Evolutionary conservation across 441 rosid genomes (phyloP), one percentile per base, ranked within the genome.

Genomic region (Jatropha multifida): DNA sequence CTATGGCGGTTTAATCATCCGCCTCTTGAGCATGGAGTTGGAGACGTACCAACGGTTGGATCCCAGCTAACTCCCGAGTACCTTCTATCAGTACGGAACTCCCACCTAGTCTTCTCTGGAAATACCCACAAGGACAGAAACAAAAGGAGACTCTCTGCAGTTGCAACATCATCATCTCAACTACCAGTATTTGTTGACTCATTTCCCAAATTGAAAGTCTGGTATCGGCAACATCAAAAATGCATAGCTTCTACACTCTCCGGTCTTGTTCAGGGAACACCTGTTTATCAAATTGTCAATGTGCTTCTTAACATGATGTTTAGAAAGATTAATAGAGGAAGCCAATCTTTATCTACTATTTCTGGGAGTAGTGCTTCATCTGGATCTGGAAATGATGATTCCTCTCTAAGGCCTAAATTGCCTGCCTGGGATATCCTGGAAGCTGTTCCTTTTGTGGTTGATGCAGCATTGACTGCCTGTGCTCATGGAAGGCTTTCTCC

Each of bases 371-470:
- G 94, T 80, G 83, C 86, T 77, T 87, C 97, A 69, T 86, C 94
- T 49, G 92, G 89, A 74, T 85, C 98, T 51, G 93, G 81, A 77
- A 84, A 82, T 54, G 98, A 92, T 66, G 98, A 94, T 79, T 74
- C 84, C 38, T 85, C 82, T 44, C 62, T 79, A 74, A 91, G 89
- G 82, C 97, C 93, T 80, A 92, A 91, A 82, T 79, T 96, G 78
- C 98, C 98, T 69, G 98, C 97, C 65, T 96, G 99, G 99, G 94
- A 94, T 77, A 89, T 96, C 82, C 83, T 96, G 81, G 97, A 94
- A 87, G 97, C 90, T 40, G 86, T 92, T 82, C 98, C 98, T 32
- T 88, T 87, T 82, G 99, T 85, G 60, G 92, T 94, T 65, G 93
- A 91, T 88, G 97, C 99, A 77, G 94, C 98, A 83, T 84, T 96